These are phyloP conservation scores for Begonia masoniana DNA, from an alignment of 306 rosid species.

Conservation along the genomic window DNA sequence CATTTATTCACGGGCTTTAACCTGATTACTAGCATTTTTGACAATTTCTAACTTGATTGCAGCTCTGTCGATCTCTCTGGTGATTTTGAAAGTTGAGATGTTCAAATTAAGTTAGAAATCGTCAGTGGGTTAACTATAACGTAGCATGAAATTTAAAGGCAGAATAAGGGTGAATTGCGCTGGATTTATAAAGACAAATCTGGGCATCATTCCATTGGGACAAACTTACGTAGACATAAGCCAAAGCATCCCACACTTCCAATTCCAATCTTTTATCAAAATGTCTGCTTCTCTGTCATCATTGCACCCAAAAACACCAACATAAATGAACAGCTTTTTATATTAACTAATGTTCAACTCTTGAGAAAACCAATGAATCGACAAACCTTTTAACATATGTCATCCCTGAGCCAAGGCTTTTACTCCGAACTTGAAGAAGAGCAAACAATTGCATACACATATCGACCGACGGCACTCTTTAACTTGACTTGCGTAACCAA, in stretches of 20 bases:
- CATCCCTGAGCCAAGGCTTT: constrained; percentile 41
- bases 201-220: constrained; percentile 70
- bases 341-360: constrained; percentile 7
- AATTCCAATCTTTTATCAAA: constrained; percentile 45
- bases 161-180: constrained; percentile 39
- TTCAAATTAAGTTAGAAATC: too few relatives aligned
- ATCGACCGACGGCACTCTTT: constrained; percentile 47
- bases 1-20: too few relatives aligned
- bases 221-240: constrained; percentile 48
- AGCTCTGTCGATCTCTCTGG: too few relatives aligned
- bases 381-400: constrained; percentile 46
- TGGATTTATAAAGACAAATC: constrained; percentile 67
- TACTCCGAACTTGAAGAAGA: constrained; percentile 69
- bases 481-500: constrained; percentile 61
- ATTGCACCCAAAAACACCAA: neutral
- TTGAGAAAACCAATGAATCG: neutral
- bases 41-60: too few relatives aligned
- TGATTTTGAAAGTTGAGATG: too few relatives aligned
- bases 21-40: too few relatives aligned
- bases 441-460: constrained; percentile 64
- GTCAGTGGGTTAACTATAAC: too few relatives aligned
- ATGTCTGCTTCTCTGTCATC: constrained; percentile 41
- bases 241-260: constrained; percentile 83
- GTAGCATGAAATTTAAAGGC: constrained; percentile 47
- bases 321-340: too few relatives aligned